phyloP scores from a whole-genome alignment of 2,329 filamentous ascomycete species.

The Fusarium subtropicale region DNA sequence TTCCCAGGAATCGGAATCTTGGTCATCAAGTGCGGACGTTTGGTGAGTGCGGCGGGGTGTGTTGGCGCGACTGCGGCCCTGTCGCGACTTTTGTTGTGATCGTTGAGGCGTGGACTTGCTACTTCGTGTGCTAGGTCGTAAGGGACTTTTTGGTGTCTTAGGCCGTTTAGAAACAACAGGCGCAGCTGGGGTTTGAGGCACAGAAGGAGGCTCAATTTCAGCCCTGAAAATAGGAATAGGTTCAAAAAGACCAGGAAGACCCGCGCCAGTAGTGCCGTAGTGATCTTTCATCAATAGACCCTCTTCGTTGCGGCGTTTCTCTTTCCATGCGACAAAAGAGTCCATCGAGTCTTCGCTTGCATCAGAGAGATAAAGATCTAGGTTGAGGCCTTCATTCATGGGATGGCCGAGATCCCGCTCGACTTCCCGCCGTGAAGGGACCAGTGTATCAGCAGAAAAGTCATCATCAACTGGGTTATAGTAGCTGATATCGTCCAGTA shows the following conservation, averaged over 20 bases:
- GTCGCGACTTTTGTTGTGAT: slow-evolving; percentile 6
- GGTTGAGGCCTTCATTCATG: neutral
- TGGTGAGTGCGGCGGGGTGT: slow-evolving; percentile 13
- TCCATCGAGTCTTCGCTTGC: slow-evolving; percentile 49
- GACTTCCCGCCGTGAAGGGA: slow-evolving; percentile 16
- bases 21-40: slow-evolving; percentile 22
- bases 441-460: slow-evolving; percentile 31
- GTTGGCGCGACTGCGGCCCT: slow-evolving; percentile 11
- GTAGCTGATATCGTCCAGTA: slow-evolving; percentile 7
- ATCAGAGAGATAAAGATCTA: slow-evolving; percentile 33
- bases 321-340: slow-evolving; percentile 42
- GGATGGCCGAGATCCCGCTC: slow-evolving; percentile 20
- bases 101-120: slow-evolving; percentile 26
- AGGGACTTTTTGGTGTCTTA: slow-evolving; percentile 30
- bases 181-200: slow-evolving; percentile 6
- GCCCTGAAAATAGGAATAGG: slow-evolving; percentile 24
- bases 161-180: neutral
- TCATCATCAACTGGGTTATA: slow-evolving; percentile 36
- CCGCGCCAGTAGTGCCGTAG: slow-evolving; percentile 41
- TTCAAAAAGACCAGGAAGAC: slow-evolving; percentile 48
- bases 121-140: slow-evolving; percentile 12
- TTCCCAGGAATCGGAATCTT: slow-evolving; percentile 36
- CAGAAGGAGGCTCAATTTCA: slow-evolving; percentile 8
- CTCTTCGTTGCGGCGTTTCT: slow-evolving; percentile 37
- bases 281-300: slow-evolving; percentile 46